A percentile compares a stretch with the other conserved stretches of the same genome.
These are phyloP conservation scores for Amaranthus tricolor DNA, from an alignment of 179 eudicot species.

Conservation along the genomic window DNA sequence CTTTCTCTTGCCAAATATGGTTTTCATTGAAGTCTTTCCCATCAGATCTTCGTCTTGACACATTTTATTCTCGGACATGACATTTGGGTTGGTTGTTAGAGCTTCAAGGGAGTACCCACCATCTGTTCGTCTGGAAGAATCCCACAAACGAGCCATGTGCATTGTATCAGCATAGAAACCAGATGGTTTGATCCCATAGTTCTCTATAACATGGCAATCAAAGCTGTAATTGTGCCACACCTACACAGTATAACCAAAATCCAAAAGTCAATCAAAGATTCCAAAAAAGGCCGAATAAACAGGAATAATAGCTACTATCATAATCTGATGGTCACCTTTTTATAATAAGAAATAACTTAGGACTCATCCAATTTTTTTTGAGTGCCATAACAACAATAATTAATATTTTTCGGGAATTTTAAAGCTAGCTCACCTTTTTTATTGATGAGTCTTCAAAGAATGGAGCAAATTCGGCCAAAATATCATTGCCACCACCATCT, in stretches of 20 bases:
- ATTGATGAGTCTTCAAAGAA: slow-evolving; percentile 84
- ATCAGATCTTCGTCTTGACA: slow-evolving; percentile 43
- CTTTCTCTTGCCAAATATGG: slow-evolving; percentile 83
- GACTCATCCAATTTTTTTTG: not conserved
- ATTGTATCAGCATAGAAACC: slow-evolving; percentile 99
- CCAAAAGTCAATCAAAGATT: slow-evolving; percentile 11
- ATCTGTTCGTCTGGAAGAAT: slow-evolving; percentile 72
- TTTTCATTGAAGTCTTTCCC: slow-evolving; percentile 91
- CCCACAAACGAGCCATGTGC: slow-evolving; percentile 99
- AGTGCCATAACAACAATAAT: not conserved
- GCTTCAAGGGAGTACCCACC: slow-evolving; percentile 99
- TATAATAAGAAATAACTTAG: not conserved
- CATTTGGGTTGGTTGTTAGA: slow-evolving; percentile 61
- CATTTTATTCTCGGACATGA: slow-evolving; percentile 46
- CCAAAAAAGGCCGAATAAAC: slow-evolving; percentile 9
- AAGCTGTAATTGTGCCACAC: slow-evolving; percentile 99
- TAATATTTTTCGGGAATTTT: not conserved
- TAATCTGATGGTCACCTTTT: not conserved
- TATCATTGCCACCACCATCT: slow-evolving; percentile 75
- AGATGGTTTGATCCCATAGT: slow-evolving; percentile 67
- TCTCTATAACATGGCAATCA: slow-evolving; percentile 86
- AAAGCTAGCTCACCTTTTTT: slow-evolving; percentile 57
- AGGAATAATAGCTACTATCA: not conserved
- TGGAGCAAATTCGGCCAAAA: slow-evolving; percentile 73
- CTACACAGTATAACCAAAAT: slow-evolving; percentile 40